Evolutionary conservation across 768 basidiomycete genomes (phyloP).

Genomic region (Pleurotus giganteus): DNA sequence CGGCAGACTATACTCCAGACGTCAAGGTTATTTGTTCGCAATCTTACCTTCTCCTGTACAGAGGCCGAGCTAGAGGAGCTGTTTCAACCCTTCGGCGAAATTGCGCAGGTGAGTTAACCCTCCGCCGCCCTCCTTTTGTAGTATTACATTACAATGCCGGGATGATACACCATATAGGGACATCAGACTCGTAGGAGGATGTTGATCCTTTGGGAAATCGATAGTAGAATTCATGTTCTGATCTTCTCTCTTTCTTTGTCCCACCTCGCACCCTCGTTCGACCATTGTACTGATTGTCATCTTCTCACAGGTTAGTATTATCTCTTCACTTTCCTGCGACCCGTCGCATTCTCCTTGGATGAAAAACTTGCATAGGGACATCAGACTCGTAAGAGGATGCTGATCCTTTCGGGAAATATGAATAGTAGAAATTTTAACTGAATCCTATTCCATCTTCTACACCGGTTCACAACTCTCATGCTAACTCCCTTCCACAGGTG

Average conservation of each 20-base stretch:
- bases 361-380: slow-evolving; percentile 57
- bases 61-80: slow-evolving; percentile 63
- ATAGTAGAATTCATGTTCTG: slow-evolving; percentile 59
- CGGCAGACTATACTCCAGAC: slow-evolving; percentile 67
- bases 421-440: slow-evolving; percentile 58
- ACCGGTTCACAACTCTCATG: slow-evolving; percentile 8
- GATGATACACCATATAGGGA: slow-evolving; percentile 18
- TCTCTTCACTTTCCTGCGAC: not conserved
- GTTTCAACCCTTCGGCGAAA: slow-evolving; percentile 66
- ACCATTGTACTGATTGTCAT: not conserved
- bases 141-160: not conserved
- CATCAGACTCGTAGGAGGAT: slow-evolving; percentile 22
- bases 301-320: slow-evolving; percentile 14
- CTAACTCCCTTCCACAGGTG: slow-evolving; percentile 25
- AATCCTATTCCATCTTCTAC: slow-evolving; percentile 26
- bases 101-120: slow-evolving; percentile 65
- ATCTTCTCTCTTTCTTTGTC: slow-evolving; percentile 13
- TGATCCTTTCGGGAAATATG: slow-evolving; percentile 55
- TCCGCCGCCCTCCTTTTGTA: slow-evolving; percentile 9
- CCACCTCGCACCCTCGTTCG: not conserved
- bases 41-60: slow-evolving; percentile 84
- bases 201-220: slow-evolving; percentile 44
- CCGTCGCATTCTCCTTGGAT: slow-evolving; percentile 46
- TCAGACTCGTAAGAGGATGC: slow-evolving; percentile 52
- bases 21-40: slow-evolving; percentile 87